Conservation (phyloP, 352 stramenopile genomes). For the Pythium periplocum region DNA sequence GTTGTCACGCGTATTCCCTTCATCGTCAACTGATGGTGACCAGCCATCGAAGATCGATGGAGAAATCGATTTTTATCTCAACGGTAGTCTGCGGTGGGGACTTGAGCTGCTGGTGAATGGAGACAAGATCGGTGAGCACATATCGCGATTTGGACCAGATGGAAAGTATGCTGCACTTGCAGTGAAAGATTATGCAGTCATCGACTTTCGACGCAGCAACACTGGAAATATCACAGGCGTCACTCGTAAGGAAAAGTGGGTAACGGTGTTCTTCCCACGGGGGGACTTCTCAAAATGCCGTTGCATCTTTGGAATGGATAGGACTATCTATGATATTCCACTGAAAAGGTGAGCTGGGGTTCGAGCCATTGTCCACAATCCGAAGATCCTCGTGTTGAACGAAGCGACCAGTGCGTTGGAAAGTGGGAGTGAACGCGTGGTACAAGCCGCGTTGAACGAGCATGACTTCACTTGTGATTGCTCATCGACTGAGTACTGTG, state of each 20-base stretch:
- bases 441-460: constrained; percentile 39
- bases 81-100: constrained; percentile 6
- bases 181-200: background rate
- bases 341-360: too few relatives aligned
- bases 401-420: constrained; percentile 40
- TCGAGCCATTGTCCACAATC: constrained; percentile 31
- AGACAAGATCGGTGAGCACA: constrained; percentile 5
- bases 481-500: constrained; percentile 48
- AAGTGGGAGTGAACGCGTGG: constrained; percentile 39
- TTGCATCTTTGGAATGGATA: too few relatives aligned
- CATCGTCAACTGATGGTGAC: background rate
- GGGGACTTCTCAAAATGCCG: too few relatives aligned
- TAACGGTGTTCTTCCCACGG: too few relatives aligned
- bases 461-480: constrained; percentile 64
- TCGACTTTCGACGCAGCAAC: too few relatives aligned
- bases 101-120: constrained; percentile 5
- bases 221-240: too few relatives aligned
- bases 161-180: constrained; percentile 3
- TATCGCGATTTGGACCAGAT: constrained; percentile 2
- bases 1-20: constrained; percentile 4
- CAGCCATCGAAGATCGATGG: background rate
- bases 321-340: too few relatives aligned
- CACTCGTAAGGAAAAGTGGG: too few relatives aligned
- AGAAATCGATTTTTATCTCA: constrained; percentile 2
- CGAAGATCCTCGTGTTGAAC: constrained; percentile 38